phyloP scores from a whole-genome alignment of 371 early-diverging fungal genomes.

The Dichotomocladium elegans region DNA sequence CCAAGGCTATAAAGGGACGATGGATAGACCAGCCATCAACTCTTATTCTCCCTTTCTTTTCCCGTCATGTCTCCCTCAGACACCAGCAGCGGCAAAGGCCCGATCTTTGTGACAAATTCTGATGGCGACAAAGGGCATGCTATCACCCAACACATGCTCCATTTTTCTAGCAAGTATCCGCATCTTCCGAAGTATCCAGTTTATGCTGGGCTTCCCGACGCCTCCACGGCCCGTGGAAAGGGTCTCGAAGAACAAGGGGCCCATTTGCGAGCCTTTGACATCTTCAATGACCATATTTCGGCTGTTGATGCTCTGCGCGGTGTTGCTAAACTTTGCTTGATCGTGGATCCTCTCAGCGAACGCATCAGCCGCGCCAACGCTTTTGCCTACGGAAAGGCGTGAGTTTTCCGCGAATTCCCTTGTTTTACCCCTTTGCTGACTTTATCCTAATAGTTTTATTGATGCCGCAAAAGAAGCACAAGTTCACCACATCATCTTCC shows the following conservation, averaged over 20 bases:
- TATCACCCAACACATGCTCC: constrained; percentile 36
- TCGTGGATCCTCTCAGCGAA: constrained; percentile 44
- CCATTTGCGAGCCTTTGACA: constrained; percentile 34
- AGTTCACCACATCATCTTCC: constrained; percentile 43
- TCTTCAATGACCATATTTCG: constrained; percentile 26
- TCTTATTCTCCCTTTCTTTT: background rate
- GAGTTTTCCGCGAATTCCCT: constrained; percentile 15
- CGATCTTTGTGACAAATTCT: constrained; percentile 46
- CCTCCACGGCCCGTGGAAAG: constrained; percentile 29
- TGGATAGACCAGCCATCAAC: no score
- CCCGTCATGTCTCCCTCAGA: background rate
- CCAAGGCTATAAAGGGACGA: no score
- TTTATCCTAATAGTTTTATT: constrained; percentile 25
- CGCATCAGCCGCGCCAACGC: constrained; percentile 41
- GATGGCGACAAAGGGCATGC: constrained; percentile 47
- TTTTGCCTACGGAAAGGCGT: constrained; percentile 40
- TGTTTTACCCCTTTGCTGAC: background rate
- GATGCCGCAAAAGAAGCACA: constrained; percentile 44
- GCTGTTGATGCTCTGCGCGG: constrained; percentile 37
- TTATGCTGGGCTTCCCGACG: constrained; percentile 42
- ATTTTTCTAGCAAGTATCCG: constrained; percentile 30
- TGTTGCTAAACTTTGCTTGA: constrained; percentile 35
- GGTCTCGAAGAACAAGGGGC: constrained; percentile 31
- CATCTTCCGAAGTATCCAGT: constrained; percentile 32
- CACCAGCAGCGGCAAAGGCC: constrained; percentile 26